phyloP scores from a whole-genome alignment of 257 asterid genomes.

The Rehmannia glutinosa region DNA sequence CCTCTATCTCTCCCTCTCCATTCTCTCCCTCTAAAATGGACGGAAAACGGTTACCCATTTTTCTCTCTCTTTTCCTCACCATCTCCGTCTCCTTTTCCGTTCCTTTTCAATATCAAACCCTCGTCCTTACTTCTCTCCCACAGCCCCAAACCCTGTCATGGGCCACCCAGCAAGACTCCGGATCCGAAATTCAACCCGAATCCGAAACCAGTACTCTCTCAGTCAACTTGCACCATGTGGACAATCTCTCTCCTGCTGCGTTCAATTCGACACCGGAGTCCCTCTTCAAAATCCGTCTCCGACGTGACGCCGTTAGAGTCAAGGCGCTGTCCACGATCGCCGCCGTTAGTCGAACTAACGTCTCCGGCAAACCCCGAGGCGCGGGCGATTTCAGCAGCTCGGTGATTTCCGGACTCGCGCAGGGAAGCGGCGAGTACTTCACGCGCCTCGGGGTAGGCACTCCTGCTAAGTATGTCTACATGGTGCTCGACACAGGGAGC shows the following conservation, averaged over 20 bases:
- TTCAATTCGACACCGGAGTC: slow-evolving; percentile 46
- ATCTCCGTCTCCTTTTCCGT: slow-evolving; percentile 20
- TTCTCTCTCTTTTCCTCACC: slow-evolving; percentile 18
- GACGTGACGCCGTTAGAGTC: slow-evolving; percentile 48
- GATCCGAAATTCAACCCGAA: background rate
- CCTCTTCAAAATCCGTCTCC: slow-evolving; percentile 64
- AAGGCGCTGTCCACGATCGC: background rate
- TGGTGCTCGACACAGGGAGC: slow-evolving; percentile 72
- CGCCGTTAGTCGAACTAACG: background rate
- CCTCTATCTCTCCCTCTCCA: background rate
- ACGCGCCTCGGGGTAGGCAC: slow-evolving; percentile 65
- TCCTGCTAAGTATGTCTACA: slow-evolving; percentile 39
- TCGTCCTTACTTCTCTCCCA: slow-evolving; percentile 52
- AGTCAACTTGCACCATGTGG: slow-evolving; percentile 56
- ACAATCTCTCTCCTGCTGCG: slow-evolving; percentile 37
- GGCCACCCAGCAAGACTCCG: slow-evolving; percentile 21
- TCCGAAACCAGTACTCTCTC: slow-evolving; percentile 25
- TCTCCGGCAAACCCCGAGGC: slow-evolving; percentile 39
- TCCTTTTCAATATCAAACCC: slow-evolving; percentile 34
- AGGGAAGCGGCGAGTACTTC: slow-evolving; percentile 82
- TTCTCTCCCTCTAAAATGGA: slow-evolving; percentile 19
- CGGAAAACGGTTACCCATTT: background rate
- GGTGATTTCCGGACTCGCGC: slow-evolving; percentile 47
- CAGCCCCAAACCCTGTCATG: slow-evolving; percentile 40
- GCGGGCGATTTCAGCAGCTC: background rate